These are phyloP conservation scores for Cystoderma amianthinum DNA, from an alignment of 768 basidiomycete species.

Conservation along the genomic window DNA sequence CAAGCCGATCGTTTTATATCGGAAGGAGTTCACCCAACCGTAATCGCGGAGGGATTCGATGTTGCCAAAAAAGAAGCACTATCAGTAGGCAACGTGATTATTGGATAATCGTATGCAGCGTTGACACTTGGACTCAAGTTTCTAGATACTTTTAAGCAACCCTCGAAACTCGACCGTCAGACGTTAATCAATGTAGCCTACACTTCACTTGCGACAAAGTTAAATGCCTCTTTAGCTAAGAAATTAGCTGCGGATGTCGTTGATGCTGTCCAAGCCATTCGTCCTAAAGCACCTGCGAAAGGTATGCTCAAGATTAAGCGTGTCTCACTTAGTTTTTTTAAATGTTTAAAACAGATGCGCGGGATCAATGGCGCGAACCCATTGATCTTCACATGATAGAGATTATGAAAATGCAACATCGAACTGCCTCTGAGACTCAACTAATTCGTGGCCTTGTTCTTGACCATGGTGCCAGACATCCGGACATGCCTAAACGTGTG, in stretches of 20 bases:
- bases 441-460: constrained; percentile 92
- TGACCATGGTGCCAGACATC: constrained; percentile 96
- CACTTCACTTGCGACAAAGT: constrained; percentile 94
- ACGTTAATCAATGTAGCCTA: constrained; percentile 90
- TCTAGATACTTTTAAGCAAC: constrained; percentile 83
- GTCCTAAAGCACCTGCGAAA: constrained; percentile 55
- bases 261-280: constrained; percentile 89
- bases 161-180: constrained; percentile 74
- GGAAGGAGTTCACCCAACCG: constrained; percentile 96
- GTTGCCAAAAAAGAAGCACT: constrained; percentile 95
- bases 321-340: not conserved
- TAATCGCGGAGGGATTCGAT: constrained; percentile 94
- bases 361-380: constrained; percentile 74
- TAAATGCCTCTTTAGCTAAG: constrained; percentile 75
- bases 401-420: constrained; percentile 99
- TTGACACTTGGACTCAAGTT: constrained; percentile 48
- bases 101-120: constrained; percentile 1
- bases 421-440: constrained; percentile 95
- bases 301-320: constrained; percentile 31
- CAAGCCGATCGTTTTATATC: constrained; percentile 97
- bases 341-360: constrained; percentile 32
- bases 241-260: constrained; percentile 89
- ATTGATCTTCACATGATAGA: constrained; percentile 99
- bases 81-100: constrained; percentile 40
- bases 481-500: constrained; percentile 98